A percentile compares a stretch with the other conserved stretches of the same genome.
Conservation (phyloP, 2,329 filamentous ascomycete species). For the Trichophyton mentagrophytes region DNA sequence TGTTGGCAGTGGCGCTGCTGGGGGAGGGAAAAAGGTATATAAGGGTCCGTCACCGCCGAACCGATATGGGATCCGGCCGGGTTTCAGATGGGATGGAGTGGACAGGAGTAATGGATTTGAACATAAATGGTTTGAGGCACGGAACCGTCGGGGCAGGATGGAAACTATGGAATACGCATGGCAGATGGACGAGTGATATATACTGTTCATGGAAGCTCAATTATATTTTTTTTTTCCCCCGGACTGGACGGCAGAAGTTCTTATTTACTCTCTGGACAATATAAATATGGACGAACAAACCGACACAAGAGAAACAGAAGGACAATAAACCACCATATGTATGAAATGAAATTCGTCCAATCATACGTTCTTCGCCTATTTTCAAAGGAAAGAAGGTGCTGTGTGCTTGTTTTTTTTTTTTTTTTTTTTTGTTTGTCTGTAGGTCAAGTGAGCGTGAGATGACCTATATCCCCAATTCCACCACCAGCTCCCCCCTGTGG, state of each 20-base stretch:
- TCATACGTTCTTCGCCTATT: background rate
- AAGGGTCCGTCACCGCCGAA: constrained; percentile 73
- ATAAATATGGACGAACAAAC: background rate
- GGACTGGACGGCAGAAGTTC: background rate
- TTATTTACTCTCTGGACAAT: background rate
- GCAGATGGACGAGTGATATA: constrained; percentile 76
- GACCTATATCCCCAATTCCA: background rate
- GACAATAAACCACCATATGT: background rate
- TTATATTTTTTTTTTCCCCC: background rate
- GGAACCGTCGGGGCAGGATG: constrained; percentile 64
- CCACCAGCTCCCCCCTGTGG: background rate
- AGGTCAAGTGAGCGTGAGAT: background rate
- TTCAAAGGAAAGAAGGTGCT: background rate
- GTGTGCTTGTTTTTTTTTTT: background rate
- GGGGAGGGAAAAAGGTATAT: constrained; percentile 52
- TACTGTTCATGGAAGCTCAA: too few relatives aligned
- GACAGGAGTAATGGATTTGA: constrained; percentile 91
- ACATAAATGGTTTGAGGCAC: constrained; percentile 76
- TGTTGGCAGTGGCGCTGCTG: constrained; percentile 40
- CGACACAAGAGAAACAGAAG: background rate
- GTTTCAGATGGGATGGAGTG: constrained; percentile 93
- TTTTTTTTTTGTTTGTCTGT: background rate
- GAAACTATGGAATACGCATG: constrained; percentile 79
- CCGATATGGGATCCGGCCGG: constrained; percentile 82
- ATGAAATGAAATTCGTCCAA: constrained; percentile 2